phyloP scores from a whole-genome alignment of 75 land plant species.

The Sequoia sempervirens region DNA sequence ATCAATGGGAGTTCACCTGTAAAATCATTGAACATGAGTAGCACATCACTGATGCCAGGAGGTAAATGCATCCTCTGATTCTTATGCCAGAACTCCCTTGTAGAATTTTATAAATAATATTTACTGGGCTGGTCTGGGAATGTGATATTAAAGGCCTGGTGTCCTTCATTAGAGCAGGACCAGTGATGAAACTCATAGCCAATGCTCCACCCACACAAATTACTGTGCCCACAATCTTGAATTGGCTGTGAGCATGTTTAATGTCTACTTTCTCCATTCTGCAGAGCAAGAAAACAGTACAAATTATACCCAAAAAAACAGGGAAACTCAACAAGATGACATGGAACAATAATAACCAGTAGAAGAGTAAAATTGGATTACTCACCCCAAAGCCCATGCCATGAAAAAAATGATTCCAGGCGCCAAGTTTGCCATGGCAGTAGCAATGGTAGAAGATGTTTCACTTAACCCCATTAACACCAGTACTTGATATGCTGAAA shows the following conservation, averaged over 20 bases:
- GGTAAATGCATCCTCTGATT: slow-evolving; percentile 40
- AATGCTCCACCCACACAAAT: slow-evolving; percentile 50
- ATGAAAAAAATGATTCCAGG: slow-evolving; percentile 63
- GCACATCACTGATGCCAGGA: slow-evolving; percentile 31
- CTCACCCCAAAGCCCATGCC: slow-evolving; percentile 46
- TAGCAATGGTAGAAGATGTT: slow-evolving; percentile 56
- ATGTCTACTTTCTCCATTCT: slow-evolving; percentile 52
- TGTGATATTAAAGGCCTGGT: too few species aligned
- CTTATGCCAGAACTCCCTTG: background rate
- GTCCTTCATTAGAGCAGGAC: background rate
- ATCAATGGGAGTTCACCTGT: slow-evolving; percentile 27
- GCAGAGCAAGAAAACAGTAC: background rate
- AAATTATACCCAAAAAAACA: too few species aligned
- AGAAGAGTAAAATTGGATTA: background rate
- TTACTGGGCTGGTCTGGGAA: background rate
- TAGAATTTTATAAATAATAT: background rate
- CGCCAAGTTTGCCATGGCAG: slow-evolving; percentile 63
- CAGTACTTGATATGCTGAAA: slow-evolving; percentile 35
- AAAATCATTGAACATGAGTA: slow-evolving; percentile 39
- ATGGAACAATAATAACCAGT: background rate
- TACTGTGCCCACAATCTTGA: slow-evolving; percentile 44
- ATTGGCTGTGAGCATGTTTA: slow-evolving; percentile 28
- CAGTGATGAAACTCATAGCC: slow-evolving; percentile 41
- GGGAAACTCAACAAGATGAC: background rate
- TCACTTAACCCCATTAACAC: slow-evolving; percentile 34